phyloP scores from a whole-genome alignment of 139 green algal genomes.

The Picochlorum costavermella region DNA sequence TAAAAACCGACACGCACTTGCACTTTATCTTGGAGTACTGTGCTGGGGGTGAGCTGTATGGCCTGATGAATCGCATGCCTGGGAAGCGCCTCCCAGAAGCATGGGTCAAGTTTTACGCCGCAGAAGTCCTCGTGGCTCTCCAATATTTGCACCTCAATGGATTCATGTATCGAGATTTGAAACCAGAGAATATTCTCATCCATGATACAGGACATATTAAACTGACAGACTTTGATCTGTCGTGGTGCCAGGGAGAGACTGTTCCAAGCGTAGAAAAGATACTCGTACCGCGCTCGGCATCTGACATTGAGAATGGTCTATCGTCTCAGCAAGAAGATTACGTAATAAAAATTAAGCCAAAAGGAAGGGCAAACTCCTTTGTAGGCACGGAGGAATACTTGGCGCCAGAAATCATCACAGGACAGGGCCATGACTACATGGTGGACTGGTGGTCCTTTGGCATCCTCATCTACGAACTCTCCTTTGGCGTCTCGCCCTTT shows the following conservation, averaged over 20 bases:
- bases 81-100: conserved; percentile 68
- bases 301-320: not conserved
- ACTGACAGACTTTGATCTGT: conserved; percentile 97
- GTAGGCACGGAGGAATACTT: conserved; percentile 83
- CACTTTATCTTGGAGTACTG: conserved; percentile 77
- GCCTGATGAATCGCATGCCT: conserved; percentile 56
- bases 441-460: conserved; percentile 88
- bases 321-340: not conserved
- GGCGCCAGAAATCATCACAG: conserved; percentile 49
- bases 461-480: conserved; percentile 94
- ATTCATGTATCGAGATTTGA: conserved; percentile 94
- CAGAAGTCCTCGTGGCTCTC: conserved; percentile 91
- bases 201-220: conserved; percentile 79
- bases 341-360: conserved; percentile 70
- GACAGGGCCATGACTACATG: conserved; percentile 50
- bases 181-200: conserved; percentile 98
- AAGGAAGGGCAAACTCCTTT: conserved; percentile 83
- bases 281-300: not conserved
- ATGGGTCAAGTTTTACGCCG: conserved; percentile 78
- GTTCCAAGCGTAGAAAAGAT: conserved; percentile 14
- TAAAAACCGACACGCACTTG: conserved; percentile 86
- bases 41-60: conserved; percentile 71
- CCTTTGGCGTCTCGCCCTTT: conserved; percentile 83
- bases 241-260: conserved; percentile 56
- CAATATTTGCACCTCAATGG: conserved; percentile 96